Conservation (phyloP, 1,284 basidiomycete species). For the Cystobasidium pallidum region DNA sequence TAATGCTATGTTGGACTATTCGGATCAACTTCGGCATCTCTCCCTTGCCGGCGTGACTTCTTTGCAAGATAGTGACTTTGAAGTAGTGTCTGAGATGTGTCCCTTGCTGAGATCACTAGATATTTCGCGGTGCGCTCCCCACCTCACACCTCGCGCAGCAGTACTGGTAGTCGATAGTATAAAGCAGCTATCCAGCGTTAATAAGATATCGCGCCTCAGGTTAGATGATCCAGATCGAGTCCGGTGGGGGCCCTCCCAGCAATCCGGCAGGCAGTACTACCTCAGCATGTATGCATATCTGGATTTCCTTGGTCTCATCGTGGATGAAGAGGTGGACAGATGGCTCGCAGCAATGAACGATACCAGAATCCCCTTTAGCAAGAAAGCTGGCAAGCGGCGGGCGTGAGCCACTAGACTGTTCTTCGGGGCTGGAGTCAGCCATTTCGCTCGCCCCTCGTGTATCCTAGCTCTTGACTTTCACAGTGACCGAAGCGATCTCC, state of each 20-base stretch:
- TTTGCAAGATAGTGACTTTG: neutral
- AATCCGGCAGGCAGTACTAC: neutral
- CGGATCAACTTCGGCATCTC: neutral
- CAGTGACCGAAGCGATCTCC: no score
- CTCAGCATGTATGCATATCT: neutral
- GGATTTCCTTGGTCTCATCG: slow-evolving; percentile 10
- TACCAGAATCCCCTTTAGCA: neutral
- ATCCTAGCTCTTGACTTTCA: no score
- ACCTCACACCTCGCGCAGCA: neutral
- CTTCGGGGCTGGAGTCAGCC: no score
- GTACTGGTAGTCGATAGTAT: neutral
- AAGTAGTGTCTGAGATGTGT: neutral
- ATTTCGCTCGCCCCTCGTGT: no score
- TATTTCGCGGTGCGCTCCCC: neutral
- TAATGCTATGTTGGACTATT: neutral
- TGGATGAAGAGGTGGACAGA: slow-evolving; percentile 10
- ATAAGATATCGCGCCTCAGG: neutral
- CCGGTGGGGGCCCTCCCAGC: neutral
- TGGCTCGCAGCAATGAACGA: neutral
- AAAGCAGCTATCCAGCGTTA: neutral
- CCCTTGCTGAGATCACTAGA: slow-evolving; percentile 5
- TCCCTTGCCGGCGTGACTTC: neutral
- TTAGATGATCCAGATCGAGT: neutral
- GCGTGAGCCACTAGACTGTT: neutral
- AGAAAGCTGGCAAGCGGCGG: slow-evolving; percentile 9